phyloP scores from a whole-genome alignment of 345 rosid species.

The Populus deltoides region DNA sequence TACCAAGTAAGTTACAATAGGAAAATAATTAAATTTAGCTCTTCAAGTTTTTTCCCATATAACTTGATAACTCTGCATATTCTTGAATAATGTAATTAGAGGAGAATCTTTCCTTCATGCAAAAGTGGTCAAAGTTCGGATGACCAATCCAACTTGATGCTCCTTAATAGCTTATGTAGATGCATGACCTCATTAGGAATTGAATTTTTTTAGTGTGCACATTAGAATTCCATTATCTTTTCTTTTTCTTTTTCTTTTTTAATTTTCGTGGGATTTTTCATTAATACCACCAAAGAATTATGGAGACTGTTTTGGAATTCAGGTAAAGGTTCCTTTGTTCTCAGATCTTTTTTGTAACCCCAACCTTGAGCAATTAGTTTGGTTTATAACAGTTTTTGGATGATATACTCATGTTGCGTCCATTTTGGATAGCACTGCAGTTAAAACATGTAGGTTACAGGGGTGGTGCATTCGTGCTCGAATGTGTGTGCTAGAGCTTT shows the following conservation, averaged over 20 bases:
- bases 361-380: background rate
- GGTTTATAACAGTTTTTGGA: background rate
- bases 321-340: background rate
- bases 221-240: background rate
- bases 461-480: background rate
- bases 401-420: background rate
- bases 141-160: background rate
- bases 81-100: background rate
- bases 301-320: background rate
- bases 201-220: background rate
- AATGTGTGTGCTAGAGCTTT: background rate
- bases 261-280: background rate
- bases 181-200: background rate
- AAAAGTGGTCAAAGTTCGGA: background rate
- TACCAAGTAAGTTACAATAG: conserved; percentile 57
- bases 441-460: background rate
- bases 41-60: background rate
- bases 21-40: background rate
- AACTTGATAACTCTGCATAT: background rate
- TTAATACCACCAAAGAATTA: background rate
- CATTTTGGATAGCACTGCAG: background rate
- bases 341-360: background rate
- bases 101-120: background rate
- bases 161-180: background rate
- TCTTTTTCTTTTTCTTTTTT: background rate